Evolutionary conservation across 2,329 filamentous ascomycete genomes (phyloP).

Genomic region (Apiospora pterosperma): DNA sequence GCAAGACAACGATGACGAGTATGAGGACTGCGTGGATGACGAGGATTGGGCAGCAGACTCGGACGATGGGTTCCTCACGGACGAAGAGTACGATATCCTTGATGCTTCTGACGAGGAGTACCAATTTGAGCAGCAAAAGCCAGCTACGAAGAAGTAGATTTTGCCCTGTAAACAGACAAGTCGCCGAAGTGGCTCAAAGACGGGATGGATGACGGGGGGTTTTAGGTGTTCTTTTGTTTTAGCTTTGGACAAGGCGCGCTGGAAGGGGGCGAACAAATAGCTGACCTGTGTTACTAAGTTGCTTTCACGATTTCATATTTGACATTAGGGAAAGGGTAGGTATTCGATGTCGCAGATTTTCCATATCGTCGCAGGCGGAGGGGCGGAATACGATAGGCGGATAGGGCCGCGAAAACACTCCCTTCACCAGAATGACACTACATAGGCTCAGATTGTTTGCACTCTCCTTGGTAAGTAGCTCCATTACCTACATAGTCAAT

Average conservation of each 20-base stretch:
- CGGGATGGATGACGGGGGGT: neutral
- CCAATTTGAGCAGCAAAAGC: constrained; percentile 51
- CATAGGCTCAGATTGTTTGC: constrained; percentile 1
- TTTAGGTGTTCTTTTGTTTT: neutral
- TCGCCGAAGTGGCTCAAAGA: neutral
- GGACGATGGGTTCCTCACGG: constrained; percentile 81
- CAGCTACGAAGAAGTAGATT: constrained; percentile 20
- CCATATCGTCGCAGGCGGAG: neutral
- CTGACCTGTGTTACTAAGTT: constrained; percentile 1
- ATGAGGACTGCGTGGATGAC: constrained; percentile 49
- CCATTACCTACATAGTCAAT: neutral
- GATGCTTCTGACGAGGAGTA: constrained; percentile 92
- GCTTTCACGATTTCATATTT: neutral
- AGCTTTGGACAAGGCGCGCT: neutral
- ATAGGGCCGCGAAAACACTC: neutral
- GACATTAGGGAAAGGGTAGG: neutral
- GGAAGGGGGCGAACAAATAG: neutral
- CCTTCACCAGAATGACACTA: constrained; percentile 4
- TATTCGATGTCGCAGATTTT: neutral
- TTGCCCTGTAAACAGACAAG: neutral
- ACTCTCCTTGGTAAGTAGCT: neutral
- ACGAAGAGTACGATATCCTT: constrained; percentile 97
- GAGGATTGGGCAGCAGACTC: constrained; percentile 63
- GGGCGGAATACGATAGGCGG: neutral
- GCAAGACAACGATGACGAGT: constrained; percentile 42